Base-by-base conservation (phyloP, 2,329 filamentous ascomycete species). In the Fusarium lyarnte region DNA sequence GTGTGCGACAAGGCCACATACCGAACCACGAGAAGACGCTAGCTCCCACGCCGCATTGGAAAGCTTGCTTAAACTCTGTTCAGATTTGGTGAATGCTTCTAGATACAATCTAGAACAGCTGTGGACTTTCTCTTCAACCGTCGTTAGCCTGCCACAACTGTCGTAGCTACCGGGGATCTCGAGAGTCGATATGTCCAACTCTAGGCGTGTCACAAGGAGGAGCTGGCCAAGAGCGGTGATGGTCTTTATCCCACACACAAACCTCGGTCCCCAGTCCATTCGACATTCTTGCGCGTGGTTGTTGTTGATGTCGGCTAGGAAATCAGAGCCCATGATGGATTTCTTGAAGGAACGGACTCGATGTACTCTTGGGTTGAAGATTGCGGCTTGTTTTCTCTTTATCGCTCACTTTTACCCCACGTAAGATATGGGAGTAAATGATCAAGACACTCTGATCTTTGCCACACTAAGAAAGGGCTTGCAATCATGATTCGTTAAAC, bases 301-400 rank as follows among this genome's bases (percentile, higher is more conserved):
- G 6, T 42, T 42, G 6, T 42, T 42, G 10, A 42, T 23, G 9
- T 42, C 39, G 39, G 39, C 39, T 9, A 42, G 23, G 9, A 42
- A 23, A 23, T 42, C 39, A n/a, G 39, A 42, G 14, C n/a, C 16
- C 39, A 42, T 23, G 16, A 5, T 23, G 39, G 5, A 23, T 42
- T 16, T 6, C n/a, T 16, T 23, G 9, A 42, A 23, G 1, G 6
- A 4, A 42, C 6, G 10, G n/a, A 17, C n/a, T 42, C 4, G 5
- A 5, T 6, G 6, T 42, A 11, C 2, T 7, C 11, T 23, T 16
- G 0, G 39, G 14, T 16, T 16, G 6, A 6, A 42, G n/a, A 42
- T 16, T 0, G 4, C 39, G 6, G 9, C 6, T 42, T 23, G 9
- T 7, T 16, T 17, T 10, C 6, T 23, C n/a, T 23, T 33, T 8